Conservation (phyloP, 345 rosid genomes). For the Eucalyptus globulus region DNA sequence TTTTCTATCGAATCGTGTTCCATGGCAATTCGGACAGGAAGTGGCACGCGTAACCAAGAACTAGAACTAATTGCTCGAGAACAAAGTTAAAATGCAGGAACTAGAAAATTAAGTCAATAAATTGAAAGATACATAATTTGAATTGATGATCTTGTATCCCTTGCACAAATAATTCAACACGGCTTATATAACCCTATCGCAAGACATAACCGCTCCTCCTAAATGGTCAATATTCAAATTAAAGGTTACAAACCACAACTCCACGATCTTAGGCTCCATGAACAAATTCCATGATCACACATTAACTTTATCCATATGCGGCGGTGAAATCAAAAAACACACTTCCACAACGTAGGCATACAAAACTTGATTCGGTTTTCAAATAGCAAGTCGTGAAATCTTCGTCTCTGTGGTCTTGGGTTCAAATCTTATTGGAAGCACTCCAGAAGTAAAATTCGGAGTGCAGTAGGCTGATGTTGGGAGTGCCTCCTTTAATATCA, state of each 20-base stretch:
- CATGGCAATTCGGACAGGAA: no score
- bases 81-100: not conserved
- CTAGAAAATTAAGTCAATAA: no score
- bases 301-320: no score
- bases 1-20: no score
- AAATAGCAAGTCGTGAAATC: not conserved
- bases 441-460: not conserved
- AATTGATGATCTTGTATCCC: not conserved
- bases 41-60: no score
- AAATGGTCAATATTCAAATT: accelerated
- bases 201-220: not conserved
- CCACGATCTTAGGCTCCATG: not conserved
- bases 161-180: not conserved
- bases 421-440: not conserved
- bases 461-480: not conserved
- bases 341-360: not conserved
- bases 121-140: not conserved
- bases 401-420: not conserved
- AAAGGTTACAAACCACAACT: not conserved
- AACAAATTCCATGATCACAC: not conserved
- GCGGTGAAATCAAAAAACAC: not conserved
- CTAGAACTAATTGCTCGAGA: no score
- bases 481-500: not conserved
- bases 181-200: not conserved
- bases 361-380: not conserved